These are phyloP conservation scores for Thamnidium elegans DNA, from an alignment of 192 early-diverging fungal genomes.

Conservation along the genomic window DNA sequence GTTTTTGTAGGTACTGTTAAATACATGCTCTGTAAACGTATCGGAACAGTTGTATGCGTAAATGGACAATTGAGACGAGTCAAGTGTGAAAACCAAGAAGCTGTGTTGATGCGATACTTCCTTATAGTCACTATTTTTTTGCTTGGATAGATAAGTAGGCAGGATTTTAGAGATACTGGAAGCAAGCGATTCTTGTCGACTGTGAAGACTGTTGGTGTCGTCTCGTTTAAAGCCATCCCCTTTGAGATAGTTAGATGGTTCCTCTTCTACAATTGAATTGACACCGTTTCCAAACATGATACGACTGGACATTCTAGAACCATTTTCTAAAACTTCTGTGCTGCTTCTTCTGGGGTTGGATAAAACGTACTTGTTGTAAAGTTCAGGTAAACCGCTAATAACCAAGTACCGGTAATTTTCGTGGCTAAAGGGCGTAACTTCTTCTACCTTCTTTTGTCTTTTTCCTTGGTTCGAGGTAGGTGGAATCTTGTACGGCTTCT, in stretches of 20 bases:
- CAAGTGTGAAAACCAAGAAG: constrained; percentile 48
- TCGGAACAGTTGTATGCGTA: constrained; percentile 57
- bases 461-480: too few relatives aligned
- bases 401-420: constrained; percentile 42
- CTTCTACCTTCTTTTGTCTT: background rate
- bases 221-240: constrained; percentile 6
- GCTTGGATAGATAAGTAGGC: background rate
- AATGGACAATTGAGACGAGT: constrained; percentile 37
- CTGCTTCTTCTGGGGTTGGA: constrained; percentile 10
- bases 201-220: constrained; percentile 26
- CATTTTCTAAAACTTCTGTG: constrained; percentile 10
- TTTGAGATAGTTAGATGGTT: background rate
- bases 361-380: constrained; percentile 36
- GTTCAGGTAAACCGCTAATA: constrained; percentile 50
- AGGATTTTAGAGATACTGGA: constrained; percentile 27
- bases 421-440: background rate
- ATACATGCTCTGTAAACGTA: constrained; percentile 45
- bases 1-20: constrained; percentile 36
- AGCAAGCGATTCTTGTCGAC: constrained; percentile 46
- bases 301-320: constrained; percentile 18
- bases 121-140: constrained; percentile 15
- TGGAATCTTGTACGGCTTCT: too few relatives aligned
- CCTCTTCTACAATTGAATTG: constrained; percentile 23
- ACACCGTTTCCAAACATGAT: too few relatives aligned
- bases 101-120: constrained; percentile 32